These are phyloP conservation scores for Scopulariopsis brevicaulis DNA, from an alignment of 2,329 filamentous ascomycete genomes.

Conservation along the genomic window DNA sequence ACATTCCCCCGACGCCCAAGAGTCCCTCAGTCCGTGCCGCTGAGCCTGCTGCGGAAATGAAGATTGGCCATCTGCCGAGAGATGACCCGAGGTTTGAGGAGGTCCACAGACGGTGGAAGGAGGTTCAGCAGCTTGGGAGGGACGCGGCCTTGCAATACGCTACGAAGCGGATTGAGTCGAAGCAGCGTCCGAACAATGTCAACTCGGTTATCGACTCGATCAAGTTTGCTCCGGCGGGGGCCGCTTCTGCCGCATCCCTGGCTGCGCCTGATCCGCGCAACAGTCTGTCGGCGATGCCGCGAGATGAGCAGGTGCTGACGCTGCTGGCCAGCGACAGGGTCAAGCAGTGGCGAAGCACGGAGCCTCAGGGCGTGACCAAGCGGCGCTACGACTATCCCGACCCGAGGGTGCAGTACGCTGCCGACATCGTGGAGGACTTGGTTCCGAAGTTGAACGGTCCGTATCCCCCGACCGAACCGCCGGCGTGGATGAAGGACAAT, in stretches of 20 bases:
- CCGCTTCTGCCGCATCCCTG: not conserved
- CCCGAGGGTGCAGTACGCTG: slow-evolving; percentile 27
- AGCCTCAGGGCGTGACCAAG: slow-evolving; percentile 17
- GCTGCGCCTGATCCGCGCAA: slow-evolving; percentile 6
- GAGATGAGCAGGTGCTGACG: slow-evolving; percentile 15
- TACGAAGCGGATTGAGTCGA: slow-evolving; percentile 27
- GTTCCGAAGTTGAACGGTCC: slow-evolving; percentile 29
- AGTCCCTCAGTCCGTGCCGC: slow-evolving; percentile 31
- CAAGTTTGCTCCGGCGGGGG: not conserved
- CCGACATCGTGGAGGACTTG: slow-evolving; percentile 28
- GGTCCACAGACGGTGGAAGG: slow-evolving; percentile 35
- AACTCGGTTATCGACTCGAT: slow-evolving; percentile 23
- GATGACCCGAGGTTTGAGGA: slow-evolving; percentile 32
- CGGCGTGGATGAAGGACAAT: slow-evolving; percentile 37
- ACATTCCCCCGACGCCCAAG: slow-evolving; percentile 45
- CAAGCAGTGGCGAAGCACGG: slow-evolving; percentile 28
- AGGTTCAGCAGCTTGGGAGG: slow-evolving; percentile 30
- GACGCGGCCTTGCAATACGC: slow-evolving; percentile 30
- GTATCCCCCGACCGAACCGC: slow-evolving; percentile 37
- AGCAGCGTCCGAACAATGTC: slow-evolving; percentile 21
- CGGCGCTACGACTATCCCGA: slow-evolving; percentile 29
- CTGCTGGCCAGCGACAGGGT: slow-evolving; percentile 31
- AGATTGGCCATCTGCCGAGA: slow-evolving; percentile 23
- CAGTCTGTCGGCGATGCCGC: slow-evolving; percentile 8
- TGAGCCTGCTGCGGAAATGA: slow-evolving; percentile 12